Evolutionary conservation across 495 filamentous ascomycete species (phyloP), one percentile per base, ranked within the genome.

Genomic region (Trichocladium uniseriatum): DNA sequence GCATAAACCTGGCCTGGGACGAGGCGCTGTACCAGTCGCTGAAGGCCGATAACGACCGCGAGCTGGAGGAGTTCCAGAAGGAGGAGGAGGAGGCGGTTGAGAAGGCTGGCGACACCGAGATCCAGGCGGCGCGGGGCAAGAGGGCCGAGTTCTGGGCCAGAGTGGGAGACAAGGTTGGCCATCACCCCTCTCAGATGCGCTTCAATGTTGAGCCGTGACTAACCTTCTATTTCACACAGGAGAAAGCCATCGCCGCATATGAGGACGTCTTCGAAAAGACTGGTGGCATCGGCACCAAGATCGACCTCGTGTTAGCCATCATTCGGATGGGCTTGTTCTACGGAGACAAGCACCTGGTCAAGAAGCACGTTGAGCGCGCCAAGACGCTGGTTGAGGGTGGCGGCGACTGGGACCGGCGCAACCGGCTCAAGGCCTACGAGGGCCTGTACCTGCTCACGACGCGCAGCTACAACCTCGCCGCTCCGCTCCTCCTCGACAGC

Each of bases 341-440:
- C 59, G 87, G 86, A 51, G 92, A 98, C 64, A 85, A 87, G 66
- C 54, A 84, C 29, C 79, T 87, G 16, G 92, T 94, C 45, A 95
- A 89, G 79, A 95, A 94, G 73, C 87, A 84, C 29, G 80, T 97
- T 37, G 88, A 95, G 53, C 83, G 92, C 8, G 92, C 92, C 52
- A 85, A 87, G 72, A 78, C 83, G 14, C 75, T 98, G 24, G 87
- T 96, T 19, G 92, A 98, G 59, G 86, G 80, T 51, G 92, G 92
- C 56, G 92, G 92, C 55, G 92, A 98, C 65, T 98, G 92, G 92
- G 92, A 98, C 68, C 85, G 92, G 22, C 82, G 92, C 62, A 98
- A 98, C 69, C 84, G 92, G 42, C 79, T 98, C 37, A 98, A 98
- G 80, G 94, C 92, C 45, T 98, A 98, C 78, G 87, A 94, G 68